Conservation (phyloP, 768 basidiomycete genomes). For the Leccinum aurantiacum region DNA sequence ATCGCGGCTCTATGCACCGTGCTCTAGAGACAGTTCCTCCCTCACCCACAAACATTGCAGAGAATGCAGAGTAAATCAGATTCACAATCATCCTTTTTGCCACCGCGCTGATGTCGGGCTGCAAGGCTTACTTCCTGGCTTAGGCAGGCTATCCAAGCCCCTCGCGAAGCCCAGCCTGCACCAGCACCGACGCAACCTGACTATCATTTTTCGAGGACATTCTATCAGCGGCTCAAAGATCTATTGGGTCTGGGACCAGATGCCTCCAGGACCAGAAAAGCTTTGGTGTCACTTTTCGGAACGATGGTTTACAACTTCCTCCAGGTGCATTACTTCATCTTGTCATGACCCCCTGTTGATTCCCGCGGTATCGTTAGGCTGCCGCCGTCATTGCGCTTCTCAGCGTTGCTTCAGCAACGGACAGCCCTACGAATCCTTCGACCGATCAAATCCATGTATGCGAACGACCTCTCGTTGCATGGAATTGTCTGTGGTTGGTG, state of each 20-base stretch:
- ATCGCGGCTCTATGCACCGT: conserved; percentile 29
- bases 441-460: conserved; percentile 63
- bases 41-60: conserved; percentile 19
- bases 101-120: conserved; percentile 22
- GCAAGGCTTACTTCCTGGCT: conserved; percentile 26
- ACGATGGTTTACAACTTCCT: conserved; percentile 48
- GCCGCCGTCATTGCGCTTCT: conserved; percentile 51
- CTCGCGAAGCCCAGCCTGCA: conserved; percentile 11
- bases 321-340: conserved; percentile 44
- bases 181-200: conserved; percentile 2
- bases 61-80: conserved; percentile 18
- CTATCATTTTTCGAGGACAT: conserved; percentile 18
- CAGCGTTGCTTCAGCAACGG: conserved; percentile 44
- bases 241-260: conserved; percentile 56
- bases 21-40: conserved; percentile 21
- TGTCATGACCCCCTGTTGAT: conserved; percentile 4
- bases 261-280: conserved; percentile 51
- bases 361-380: conserved; percentile 39
- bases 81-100: conserved; percentile 7
- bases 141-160: conserved; percentile 24
- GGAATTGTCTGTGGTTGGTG: conserved; percentile 65
- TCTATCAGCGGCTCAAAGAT: conserved; percentile 30
- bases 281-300: conserved; percentile 53
- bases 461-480: conserved; percentile 60
- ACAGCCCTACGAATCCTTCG: conserved; percentile 42